Percentiles rank a stretch among this genome's conserved stretches.
These are phyloP conservation scores for Coelastrella sp. DNA, from an alignment of 139 green algal species.

Conservation along the genomic window DNA sequence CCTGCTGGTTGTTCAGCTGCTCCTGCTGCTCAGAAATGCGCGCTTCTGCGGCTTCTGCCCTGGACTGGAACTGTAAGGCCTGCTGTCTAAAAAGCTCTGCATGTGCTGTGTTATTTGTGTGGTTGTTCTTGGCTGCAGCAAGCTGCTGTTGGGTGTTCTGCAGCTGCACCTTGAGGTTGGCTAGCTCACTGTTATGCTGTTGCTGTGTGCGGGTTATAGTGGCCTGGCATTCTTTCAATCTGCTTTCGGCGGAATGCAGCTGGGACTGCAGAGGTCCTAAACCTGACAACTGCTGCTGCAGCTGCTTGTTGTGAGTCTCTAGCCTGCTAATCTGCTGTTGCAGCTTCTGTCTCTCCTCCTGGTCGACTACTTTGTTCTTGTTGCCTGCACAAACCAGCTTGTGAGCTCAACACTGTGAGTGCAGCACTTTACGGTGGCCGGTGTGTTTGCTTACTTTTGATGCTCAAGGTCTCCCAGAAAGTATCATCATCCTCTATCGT, in stretches of 20 bases:
- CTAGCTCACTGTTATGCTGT: not conserved
- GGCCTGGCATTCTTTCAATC: not conserved
- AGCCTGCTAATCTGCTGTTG: not conserved
- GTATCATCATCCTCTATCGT: not conserved
- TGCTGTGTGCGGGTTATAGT: not conserved
- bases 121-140: not conserved
- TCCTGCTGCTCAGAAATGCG: conserved; percentile 10
- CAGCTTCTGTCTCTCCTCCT: not conserved
- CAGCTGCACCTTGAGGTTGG: not conserved
- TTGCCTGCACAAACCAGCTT: not conserved
- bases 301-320: not conserved
- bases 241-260: not conserved
- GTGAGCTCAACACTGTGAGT: too few relatives aligned
- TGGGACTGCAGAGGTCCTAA: not conserved
- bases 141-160: not conserved
- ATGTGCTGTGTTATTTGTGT: not conserved
- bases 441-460: not conserved
- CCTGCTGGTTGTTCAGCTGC: conserved; percentile 30
- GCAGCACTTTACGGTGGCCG: too few relatives aligned
- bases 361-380: not conserved
- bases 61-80: not conserved
- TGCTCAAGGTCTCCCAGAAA: conserved; percentile 12
- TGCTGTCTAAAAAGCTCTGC: not conserved
- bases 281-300: conserved; percentile 2
- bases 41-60: not conserved